Conservation (phyloP, 768 basidiomycete genomes). For the Leccinum imitatum region DNA sequence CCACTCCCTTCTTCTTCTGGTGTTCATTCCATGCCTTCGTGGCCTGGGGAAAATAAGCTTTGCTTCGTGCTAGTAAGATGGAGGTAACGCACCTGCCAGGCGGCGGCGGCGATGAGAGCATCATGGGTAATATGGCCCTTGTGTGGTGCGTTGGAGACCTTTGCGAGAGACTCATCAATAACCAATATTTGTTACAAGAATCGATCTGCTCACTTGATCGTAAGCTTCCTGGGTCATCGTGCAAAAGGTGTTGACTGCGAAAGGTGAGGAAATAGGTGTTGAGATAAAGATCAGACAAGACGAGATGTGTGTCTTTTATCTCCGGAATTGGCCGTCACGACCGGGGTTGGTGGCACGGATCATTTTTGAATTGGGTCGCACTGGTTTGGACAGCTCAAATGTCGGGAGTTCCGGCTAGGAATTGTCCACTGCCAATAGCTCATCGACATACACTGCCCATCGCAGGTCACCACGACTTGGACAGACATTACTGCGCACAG, state of each 20-base stretch:
- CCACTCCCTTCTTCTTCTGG: conserved; percentile 45
- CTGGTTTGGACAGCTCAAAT: conserved; percentile 4
- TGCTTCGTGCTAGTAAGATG: neutral
- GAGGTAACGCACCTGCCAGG: conserved; percentile 50
- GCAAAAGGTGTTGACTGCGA: neutral
- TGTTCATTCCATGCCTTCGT: conserved; percentile 65
- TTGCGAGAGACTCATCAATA: conserved; percentile 5
- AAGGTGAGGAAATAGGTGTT: neutral
- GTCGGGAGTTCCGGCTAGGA: neutral
- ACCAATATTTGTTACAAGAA: neutral
- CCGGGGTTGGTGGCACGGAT: neutral
- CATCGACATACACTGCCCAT: neutral
- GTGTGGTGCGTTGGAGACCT: conserved; percentile 53
- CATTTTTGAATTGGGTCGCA: neutral
- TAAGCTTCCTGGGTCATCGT: conserved; percentile 21
- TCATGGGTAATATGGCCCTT: conserved; percentile 63
- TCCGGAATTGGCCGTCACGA: neutral
- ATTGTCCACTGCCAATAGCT: neutral
- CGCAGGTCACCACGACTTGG: neutral
- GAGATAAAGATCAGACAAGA: conserved; percentile 17
- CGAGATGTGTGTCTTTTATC: conserved; percentile 14
- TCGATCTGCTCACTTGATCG: conserved; percentile 18
- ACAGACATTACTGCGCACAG: neutral
- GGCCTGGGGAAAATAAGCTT: conserved; percentile 40
- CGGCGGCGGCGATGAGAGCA: conserved; percentile 63